Evolutionary conservation across 768 basidiomycete species (phyloP).

Genomic region (Serendipita sp.): DNA sequence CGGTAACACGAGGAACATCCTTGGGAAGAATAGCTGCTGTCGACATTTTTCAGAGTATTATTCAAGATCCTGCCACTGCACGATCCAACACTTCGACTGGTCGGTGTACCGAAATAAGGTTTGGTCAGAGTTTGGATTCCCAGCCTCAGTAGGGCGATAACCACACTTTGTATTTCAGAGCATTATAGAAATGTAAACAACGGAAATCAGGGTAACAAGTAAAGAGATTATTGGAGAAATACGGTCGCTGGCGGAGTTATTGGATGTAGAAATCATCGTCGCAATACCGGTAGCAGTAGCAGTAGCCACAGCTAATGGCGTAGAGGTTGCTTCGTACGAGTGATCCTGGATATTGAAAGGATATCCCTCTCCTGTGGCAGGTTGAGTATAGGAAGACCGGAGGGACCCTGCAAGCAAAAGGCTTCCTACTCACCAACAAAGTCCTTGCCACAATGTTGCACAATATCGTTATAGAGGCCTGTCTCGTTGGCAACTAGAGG

Average conservation of each 20-base stretch:
- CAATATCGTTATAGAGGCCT: background rate
- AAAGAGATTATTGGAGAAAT: too few species aligned
- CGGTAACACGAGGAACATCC: conserved; percentile 65
- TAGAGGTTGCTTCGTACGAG: background rate
- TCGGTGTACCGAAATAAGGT: background rate
- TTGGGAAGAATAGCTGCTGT: conserved; percentile 38
- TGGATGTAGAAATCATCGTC: background rate
- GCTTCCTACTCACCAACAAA: background rate
- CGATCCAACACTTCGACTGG: background rate
- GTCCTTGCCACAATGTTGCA: background rate
- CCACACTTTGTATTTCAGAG: too few species aligned
- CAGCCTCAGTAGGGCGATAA: background rate
- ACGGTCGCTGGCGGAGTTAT: too few species aligned
- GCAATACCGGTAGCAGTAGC: background rate
- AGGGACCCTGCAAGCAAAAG: background rate
- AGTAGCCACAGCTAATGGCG: background rate
- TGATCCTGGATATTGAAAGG: background rate
- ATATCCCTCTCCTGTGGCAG: too few species aligned
- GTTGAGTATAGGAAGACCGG: background rate
- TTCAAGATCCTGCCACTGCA: background rate
- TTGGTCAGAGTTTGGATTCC: background rate
- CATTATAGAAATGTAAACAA: too few species aligned
- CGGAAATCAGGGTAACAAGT: too few species aligned
- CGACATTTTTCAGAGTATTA: conserved; percentile 4
- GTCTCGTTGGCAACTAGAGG: background rate